Base-by-base conservation (phyloP, 108 stramenopile genomes). In the Conticribra weissflogii region DNA sequence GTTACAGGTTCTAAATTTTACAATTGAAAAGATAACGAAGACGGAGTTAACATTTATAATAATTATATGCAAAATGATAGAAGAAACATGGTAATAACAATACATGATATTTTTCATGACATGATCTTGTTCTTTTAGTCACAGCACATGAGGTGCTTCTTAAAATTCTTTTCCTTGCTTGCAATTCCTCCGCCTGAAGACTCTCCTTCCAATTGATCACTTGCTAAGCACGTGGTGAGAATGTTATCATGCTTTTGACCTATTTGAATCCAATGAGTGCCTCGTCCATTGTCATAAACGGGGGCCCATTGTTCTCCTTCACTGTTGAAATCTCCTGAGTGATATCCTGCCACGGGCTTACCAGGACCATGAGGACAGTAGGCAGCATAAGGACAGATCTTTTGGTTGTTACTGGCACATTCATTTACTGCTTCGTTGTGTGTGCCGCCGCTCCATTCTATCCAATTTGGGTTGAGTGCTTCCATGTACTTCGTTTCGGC, bases 401-500 rank as follows among this genome's bases (percentile, higher is more conserved):
- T 63, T 56, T 49, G 59, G 16, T 45, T 49, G 3, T 64, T 69
- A 19, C 32, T 21, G 25, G 30, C 58, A 15, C 77, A 78, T 48
- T 66, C 69, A 7, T 51, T 3, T 24, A 47, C 2, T 45, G 64
- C 77, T 1, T 78, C 77, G 24, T 51, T 22, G 33, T 78, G 57
- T 0, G 69, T 66, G 2, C 69, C 77, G 0, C 77, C 69, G 49
- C 49, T 47, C 77, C 77, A 78, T 9, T 69, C 77, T 18, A 70
- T 52, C 77, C 77, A 78, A 45, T 51, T 47, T 22, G 69, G 63
- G 22, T 59, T 52, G 29, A 63, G 3, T 19, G 2, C 3, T n/a
- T 52, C 49, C 9, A 18, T 21, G 24, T 48, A 36, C 5, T 19
- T 12, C 4, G 50, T 14, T 45, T 53, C 32, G 5, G 64, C 22